phyloP scores from a whole-genome alignment of 441 rosid species.

The Hura crepitans region DNA sequence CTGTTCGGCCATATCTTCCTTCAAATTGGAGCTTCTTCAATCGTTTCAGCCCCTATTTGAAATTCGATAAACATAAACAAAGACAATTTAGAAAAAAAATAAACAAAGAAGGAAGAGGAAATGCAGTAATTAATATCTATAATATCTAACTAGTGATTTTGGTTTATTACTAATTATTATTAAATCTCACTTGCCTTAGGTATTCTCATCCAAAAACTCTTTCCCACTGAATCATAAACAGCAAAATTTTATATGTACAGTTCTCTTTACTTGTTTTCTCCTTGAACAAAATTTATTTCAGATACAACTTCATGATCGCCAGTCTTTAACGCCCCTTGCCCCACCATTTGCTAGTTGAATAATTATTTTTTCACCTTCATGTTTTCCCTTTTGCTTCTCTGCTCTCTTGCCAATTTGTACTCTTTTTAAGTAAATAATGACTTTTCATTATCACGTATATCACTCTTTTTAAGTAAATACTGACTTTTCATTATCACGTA shows the following conservation, averaged over 20 bases:
- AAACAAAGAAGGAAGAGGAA: not conserved
- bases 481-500: not conserved
- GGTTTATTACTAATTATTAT: no score
- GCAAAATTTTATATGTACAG: not conserved
- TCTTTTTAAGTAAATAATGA: no score
- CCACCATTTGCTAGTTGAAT: not conserved
- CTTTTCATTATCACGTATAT: no score
- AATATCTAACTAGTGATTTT: not conserved
- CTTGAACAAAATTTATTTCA: not conserved
- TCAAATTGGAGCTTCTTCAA: constrained; percentile 57
- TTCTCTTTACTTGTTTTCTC: not conserved
- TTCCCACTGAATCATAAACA: not conserved
- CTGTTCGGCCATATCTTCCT: constrained; percentile 45
- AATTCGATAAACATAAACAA: not conserved
- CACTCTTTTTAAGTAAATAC: no score
- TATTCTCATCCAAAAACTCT: not conserved
- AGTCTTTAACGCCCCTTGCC: no score
- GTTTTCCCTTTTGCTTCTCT: not conserved
- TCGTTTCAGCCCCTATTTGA: constrained; percentile 62
- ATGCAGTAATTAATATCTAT: not conserved
- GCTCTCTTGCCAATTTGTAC: not conserved
- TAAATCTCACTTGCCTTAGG: no score
- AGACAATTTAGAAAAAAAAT: no score
- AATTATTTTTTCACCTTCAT: no score
- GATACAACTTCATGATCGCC: no score